A percentile compares a stretch with the other conserved stretches of the same genome.
Evolutionary conservation across 1,284 basidiomycete genomes (phyloP).

Genomic region (Grifola frondosa): DNA sequence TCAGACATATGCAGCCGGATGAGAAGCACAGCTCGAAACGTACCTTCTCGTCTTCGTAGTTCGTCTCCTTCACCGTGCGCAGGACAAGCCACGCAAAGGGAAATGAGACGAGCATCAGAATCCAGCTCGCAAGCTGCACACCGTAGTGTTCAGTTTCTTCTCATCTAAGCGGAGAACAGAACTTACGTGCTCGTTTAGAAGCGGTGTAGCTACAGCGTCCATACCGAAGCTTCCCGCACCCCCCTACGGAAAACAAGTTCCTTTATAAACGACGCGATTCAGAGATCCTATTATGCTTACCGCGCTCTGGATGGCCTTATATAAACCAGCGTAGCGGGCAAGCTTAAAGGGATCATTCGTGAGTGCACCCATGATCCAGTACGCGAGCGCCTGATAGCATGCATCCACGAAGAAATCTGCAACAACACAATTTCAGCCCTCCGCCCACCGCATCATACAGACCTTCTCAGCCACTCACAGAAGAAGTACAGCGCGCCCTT

Average conservation of each 20-base stretch:
- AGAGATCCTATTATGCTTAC: slow-evolving; percentile 3
- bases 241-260: slow-evolving; percentile 20
- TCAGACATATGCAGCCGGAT: background rate
- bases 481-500: slow-evolving; percentile 42
- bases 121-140: slow-evolving; percentile 35
- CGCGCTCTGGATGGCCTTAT: slow-evolving; percentile 42
- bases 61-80: slow-evolving; percentile 39
- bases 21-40: background rate
- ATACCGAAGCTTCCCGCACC: slow-evolving; percentile 45
- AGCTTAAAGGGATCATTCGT: slow-evolving; percentile 44
- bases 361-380: slow-evolving; percentile 46
- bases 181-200: slow-evolving; percentile 36
- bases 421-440: background rate
- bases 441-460: background rate
- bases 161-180: too few species aligned
- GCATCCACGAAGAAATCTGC: slow-evolving; percentile 39
- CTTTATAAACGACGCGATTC: background rate
- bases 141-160: too few species aligned
- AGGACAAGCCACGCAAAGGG: slow-evolving; percentile 38
- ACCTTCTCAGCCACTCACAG: slow-evolving; percentile 29
- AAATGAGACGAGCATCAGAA: slow-evolving; percentile 37
- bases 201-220: slow-evolving; percentile 44
- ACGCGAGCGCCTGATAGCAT: slow-evolving; percentile 40
- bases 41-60: slow-evolving; percentile 38
- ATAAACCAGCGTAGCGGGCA: slow-evolving; percentile 42